Conservation (phyloP, 805 yeast species). For the Kluyveromyces aestuarii region DNA sequence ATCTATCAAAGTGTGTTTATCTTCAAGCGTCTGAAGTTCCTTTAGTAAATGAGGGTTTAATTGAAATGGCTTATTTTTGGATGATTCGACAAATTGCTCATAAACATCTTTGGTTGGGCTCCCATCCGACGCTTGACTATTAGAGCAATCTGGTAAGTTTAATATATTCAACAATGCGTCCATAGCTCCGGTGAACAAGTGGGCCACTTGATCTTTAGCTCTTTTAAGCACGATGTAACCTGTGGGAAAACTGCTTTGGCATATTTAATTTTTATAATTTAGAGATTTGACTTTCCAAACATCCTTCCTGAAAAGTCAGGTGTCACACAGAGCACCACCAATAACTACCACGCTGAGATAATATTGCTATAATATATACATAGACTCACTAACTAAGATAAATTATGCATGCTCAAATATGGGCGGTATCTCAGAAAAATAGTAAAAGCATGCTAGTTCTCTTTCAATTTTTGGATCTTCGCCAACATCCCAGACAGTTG, state of each 20-base stretch:
- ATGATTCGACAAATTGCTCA: background rate
- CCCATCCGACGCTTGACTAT: background rate
- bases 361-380: too few relatives aligned
- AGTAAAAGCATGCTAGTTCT: background rate
- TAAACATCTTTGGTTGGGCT: background rate
- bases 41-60: conserved; percentile 7
- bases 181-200: background rate
- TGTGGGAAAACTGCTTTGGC: too few relatives aligned
- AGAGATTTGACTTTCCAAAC: background rate
- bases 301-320: background rate
- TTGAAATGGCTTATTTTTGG: conserved; percentile 2
- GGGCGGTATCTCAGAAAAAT: background rate
- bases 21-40: conserved; percentile 12
- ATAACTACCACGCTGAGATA: too few relatives aligned
- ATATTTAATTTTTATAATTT: too few relatives aligned
- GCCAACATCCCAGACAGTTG: conserved; percentile 82
- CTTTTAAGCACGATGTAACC: too few relatives aligned
- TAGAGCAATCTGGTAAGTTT: background rate
- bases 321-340: too few relatives aligned
- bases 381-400: background rate
- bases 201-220: background rate
- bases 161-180: background rate
- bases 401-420: background rate
- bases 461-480: conserved; percentile 29
- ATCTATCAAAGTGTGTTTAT: conserved; percentile 12